phyloP scores from a whole-genome alignment of 768 basidiomycete genomes.

The Chalciporus piperatus region DNA sequence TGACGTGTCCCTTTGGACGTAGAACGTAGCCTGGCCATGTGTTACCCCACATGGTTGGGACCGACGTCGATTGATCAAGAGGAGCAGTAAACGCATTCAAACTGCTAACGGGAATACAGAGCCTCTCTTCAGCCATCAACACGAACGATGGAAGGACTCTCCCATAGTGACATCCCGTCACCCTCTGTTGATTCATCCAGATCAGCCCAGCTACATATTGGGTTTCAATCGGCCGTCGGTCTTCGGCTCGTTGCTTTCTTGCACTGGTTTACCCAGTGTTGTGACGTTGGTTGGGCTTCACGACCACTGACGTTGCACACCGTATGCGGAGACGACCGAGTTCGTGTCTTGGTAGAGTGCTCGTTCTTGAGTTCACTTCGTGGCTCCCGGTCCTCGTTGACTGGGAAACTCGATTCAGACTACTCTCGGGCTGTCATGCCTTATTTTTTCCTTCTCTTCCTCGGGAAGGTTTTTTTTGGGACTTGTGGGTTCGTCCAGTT shows the following conservation, averaged over 20 bases:
- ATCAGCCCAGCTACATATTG: too few relatives aligned
- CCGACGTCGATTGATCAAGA: background rate
- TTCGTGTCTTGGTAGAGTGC: background rate
- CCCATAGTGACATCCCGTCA: conserved; percentile 4
- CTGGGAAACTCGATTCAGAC: conserved; percentile 35
- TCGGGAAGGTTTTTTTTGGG: conserved; percentile 15
- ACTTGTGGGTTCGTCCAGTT: too few relatives aligned
- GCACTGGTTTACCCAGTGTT: conserved; percentile 7
- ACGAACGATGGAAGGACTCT: background rate
- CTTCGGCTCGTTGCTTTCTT: background rate
- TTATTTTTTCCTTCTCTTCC: conserved; percentile 4
- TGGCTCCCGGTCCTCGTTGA: conserved; percentile 15
- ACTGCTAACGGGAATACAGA: background rate
- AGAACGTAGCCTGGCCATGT: conserved; percentile 2
- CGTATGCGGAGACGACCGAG: conserved; percentile 17
- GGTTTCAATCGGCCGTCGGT: too few relatives aligned
- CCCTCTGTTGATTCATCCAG: background rate
- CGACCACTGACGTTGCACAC: background rate
- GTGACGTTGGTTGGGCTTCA: conserved; percentile 1
- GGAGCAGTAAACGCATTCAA: background rate
- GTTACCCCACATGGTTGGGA: background rate
- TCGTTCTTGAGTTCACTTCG: conserved; percentile 30
- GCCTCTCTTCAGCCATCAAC: background rate
- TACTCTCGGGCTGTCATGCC: conserved; percentile 29
- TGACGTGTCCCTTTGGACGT: conserved; percentile 11